Evolutionary conservation across 2,329 filamentous ascomycete species (phyloP), one percentile per base, ranked within the genome.

Genomic region (Grosmannia penicillata): DNA sequence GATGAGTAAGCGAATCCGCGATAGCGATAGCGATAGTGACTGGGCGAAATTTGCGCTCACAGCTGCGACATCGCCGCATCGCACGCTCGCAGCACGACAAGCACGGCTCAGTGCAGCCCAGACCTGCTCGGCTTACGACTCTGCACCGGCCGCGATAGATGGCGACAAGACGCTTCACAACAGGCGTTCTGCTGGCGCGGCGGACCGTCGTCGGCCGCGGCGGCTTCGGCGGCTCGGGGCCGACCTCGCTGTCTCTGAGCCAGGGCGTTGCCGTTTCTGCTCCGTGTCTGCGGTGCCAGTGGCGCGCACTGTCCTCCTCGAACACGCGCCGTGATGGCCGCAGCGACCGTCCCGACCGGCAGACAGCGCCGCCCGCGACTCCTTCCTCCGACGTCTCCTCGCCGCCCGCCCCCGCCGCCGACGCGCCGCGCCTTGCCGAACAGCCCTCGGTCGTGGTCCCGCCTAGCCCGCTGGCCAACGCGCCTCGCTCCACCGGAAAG

Each of bases 401-500:
- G 23, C 33, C 33, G 14, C 36, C 42, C 8, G 39, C 30, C 5
- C 41, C 32, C 31, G 18, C 35, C 23, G 10, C 44, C 19, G 32
- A 34, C 17, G 8, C 32, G 21, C 9, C 34, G 14, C n/a, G n/a
- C n/a, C n/a, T n/a, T n/a, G n/a, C n/a, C n/a, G n/a, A n/a, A n/a
- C n/a, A n/a, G n/a, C n/a, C n/a, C n/a, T 29, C 30, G 11, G 29
- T 38, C 14, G 27, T 38, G 2, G 8, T 23, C 10, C 17, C 23
- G 36, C 22, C 24, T 33, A 47, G 29, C 47, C 66, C 36, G 48
- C 60, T 75, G 27, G 71, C 69, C 48, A 58, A 73, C 43, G 75
- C 73, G 6, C 75, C 75, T 10, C 62, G 72, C 44, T 63, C 66
- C 22, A 76, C 75, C 47, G 75, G 75, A 49, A 68, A 67, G 53